Base-by-base conservation (phyloP, 495 filamentous ascomycete genomes). In the Cetradonia linearis region DNA sequence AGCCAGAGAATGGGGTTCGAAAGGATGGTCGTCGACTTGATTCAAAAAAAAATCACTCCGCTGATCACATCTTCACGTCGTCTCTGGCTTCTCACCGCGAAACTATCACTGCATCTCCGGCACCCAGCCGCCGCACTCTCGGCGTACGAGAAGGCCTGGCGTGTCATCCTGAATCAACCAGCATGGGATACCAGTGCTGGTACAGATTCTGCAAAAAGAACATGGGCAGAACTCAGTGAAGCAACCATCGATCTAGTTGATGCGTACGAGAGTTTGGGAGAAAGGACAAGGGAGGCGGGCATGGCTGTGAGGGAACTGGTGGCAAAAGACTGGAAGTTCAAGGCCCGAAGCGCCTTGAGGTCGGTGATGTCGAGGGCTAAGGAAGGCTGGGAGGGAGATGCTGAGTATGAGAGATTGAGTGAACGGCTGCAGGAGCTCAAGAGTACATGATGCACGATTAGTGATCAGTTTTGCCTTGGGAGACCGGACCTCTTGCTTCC, bases 131-230 rank as follows among this genome's bases (percentile, higher is more conserved):
- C 83, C 28, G 87, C 91, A 3, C 73, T 98, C 1, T 86, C 86
- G 28, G 87, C 87, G 0, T 81, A 91, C 2, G 93, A 97, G 75
- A 90, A 88, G 68, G 89, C 88, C 2, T 97, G 91, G 90, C 80
- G 93, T 0, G 83, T 86, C 3, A 77, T 80, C 1, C 1, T 69
- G 81, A 36, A 80, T 77, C 48, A 74, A 70, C 10, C 74, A 18
- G 60, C 61, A 27, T 67, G 65, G 63, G 68, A 70, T 44, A 44
- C 47, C 2, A 62, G 57, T 27, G 36, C 75, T 63, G 74, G 72
- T 30, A 73, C 73, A 33, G 74, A 74, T 68, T 74, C 71, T 23
- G 74, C 78, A 55, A 72, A 77, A 67, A 72, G 73, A 66, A 70
- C 65, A 36, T 79, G 78, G 76, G 65, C 70, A 52, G 73, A 79